Percentiles rank a stretch among this genome's conserved stretches.
Evolutionary conservation across 1,284 basidiomycete species (phyloP).

Genomic region (Coriolopsis trogii): DNA sequence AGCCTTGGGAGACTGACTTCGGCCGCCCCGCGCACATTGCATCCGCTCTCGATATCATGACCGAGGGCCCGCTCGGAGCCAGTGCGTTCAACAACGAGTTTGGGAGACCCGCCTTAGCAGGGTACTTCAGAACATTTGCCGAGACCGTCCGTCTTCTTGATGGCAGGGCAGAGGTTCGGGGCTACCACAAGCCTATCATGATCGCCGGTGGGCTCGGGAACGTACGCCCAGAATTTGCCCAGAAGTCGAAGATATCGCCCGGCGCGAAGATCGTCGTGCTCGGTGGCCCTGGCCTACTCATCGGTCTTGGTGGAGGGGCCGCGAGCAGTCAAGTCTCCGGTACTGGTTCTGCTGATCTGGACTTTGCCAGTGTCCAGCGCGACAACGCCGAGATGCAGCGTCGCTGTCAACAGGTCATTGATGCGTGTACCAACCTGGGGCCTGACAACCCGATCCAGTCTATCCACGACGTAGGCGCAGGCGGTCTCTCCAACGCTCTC

Average conservation of each 20-base stretch:
- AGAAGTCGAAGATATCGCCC: slow-evolving; percentile 74
- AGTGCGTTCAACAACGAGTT: slow-evolving; percentile 99
- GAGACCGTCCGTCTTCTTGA: slow-evolving; percentile 62
- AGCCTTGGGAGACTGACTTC: slow-evolving; percentile 93
- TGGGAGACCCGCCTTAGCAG: slow-evolving; percentile 85
- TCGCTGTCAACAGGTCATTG: slow-evolving; percentile 96
- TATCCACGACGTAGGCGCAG: slow-evolving; percentile 98
- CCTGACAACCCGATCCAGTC: slow-evolving; percentile 87
- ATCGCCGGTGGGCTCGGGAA: slow-evolving; percentile 97
- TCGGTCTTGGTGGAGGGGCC: slow-evolving; percentile 95
- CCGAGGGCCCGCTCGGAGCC: slow-evolving; percentile 93
- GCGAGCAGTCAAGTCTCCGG: slow-evolving; percentile 93
- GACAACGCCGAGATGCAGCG: slow-evolving; percentile 99
- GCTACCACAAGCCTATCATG: slow-evolving; percentile 99
- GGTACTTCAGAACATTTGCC: slow-evolving; percentile 90
- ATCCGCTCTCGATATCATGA: slow-evolving; percentile 95
- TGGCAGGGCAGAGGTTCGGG: slow-evolving; percentile 71
- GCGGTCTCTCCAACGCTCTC: slow-evolving; percentile 94
- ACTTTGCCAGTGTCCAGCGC: slow-evolving; percentile 97
- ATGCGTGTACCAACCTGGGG: slow-evolving; percentile 78
- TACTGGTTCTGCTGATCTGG: slow-evolving; percentile 86
- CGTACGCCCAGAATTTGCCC: slow-evolving; percentile 81
- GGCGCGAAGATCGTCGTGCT: slow-evolving; percentile 91
- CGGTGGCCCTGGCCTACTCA: slow-evolving; percentile 97
- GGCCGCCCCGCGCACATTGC: slow-evolving; percentile 93